These are phyloP conservation scores for Rhizopogon rudus DNA, from an alignment of 768 basidiomycete species.

Conservation along the genomic window DNA sequence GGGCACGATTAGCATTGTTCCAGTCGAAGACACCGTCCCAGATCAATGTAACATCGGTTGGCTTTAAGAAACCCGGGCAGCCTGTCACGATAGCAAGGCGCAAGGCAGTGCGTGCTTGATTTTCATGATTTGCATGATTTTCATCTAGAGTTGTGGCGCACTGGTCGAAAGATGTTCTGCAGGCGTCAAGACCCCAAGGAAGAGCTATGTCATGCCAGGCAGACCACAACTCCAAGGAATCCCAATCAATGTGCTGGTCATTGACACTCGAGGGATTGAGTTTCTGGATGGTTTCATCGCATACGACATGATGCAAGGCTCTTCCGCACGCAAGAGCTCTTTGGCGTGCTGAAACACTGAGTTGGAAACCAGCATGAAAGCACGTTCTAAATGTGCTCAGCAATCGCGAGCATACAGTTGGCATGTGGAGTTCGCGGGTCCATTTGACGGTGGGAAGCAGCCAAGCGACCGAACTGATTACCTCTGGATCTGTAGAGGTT, in stretches of 20 bases:
- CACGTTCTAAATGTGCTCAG: not conserved
- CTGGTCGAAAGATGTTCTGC: not conserved
- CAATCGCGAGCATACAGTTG: not conserved
- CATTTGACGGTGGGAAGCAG: not conserved
- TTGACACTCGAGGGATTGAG: not conserved
- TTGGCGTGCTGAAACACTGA: not conserved
- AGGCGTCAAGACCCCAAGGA: not conserved
- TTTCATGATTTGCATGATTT: not conserved
- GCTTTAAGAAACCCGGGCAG: not conserved
- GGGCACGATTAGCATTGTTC: not conserved
- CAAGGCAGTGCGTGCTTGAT: not conserved
- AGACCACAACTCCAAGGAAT: not conserved
- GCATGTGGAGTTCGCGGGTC: not conserved
- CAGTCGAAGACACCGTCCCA: not conserved
- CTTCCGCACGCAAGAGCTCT: not conserved
- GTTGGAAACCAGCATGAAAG: not conserved
- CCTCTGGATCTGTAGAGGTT: constrained; percentile 14
- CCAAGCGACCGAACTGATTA: not conserved
- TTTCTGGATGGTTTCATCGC: not conserved
- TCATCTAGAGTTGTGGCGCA: not conserved
- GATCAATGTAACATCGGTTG: not conserved
- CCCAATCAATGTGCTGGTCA: not conserved
- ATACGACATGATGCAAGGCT: not conserved
- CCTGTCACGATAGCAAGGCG: constrained; percentile 2
- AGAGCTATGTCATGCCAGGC: not conserved